Evolutionary conservation across 352 stramenopile genomes (phyloP).

Genomic region (Globisporangium nodosum): DNA sequence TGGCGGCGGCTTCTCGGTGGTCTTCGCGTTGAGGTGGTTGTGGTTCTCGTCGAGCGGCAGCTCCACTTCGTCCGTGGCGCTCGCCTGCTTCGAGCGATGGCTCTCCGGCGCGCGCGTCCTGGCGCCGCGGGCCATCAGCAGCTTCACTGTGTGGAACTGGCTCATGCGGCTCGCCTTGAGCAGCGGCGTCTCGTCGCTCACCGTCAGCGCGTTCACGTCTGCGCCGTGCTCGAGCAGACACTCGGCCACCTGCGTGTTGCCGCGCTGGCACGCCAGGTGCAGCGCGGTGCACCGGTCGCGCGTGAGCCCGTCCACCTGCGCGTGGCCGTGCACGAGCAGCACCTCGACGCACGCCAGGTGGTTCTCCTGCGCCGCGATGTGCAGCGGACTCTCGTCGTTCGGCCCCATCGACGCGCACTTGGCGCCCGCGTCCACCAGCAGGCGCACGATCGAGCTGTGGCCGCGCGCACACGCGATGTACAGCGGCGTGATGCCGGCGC

Average conservation of each 20-base stretch:
- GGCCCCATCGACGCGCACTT: constrained; percentile 50
- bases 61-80: constrained; percentile 19
- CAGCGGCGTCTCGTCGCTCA: constrained; percentile 59
- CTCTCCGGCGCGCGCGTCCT: constrained; percentile 20
- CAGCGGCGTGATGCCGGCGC: constrained; percentile 57
- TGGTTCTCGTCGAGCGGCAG: constrained; percentile 13
- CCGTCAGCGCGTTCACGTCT: constrained; percentile 56
- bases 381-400: constrained; percentile 67
- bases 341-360: constrained; percentile 63
- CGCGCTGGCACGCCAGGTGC: constrained; percentile 71
- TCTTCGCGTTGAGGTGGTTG: constrained; percentile 13
- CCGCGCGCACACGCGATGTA: constrained; percentile 76
- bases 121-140: constrained; percentile 53
- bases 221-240: constrained; percentile 66
- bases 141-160: constrained; percentile 70
- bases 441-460: constrained; percentile 47
- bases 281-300: constrained; percentile 61
- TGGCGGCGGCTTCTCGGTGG: constrained; percentile 19
- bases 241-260: constrained; percentile 62
- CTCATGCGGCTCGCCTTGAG: constrained; percentile 82
- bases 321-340: constrained; percentile 40
- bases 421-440: constrained; percentile 54
- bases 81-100: constrained; percentile 17
- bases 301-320: constrained; percentile 50
- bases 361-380: constrained; percentile 82